A percentile compares a stretch with the other conserved stretches of the same genome.
Evolutionary conservation across 2,329 filamentous ascomycete species (phyloP).

Genomic region (Xylariaceae sp.): DNA sequence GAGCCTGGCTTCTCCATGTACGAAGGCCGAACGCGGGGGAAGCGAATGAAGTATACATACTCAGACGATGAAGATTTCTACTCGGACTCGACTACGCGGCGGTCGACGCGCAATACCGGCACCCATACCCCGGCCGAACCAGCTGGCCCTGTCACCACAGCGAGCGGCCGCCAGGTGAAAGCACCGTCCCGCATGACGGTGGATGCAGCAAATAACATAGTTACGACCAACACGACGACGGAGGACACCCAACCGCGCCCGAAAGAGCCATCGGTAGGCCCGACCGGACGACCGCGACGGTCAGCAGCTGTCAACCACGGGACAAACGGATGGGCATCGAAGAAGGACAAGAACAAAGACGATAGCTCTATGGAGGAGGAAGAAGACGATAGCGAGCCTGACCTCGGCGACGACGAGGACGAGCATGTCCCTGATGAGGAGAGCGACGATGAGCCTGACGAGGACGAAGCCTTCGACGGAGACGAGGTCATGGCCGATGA

Average conservation of each 20-base stretch:
- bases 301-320: conserved; percentile 45
- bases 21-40: conserved; percentile 91
- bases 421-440: conserved; percentile 59
- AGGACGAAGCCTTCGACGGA: conserved; percentile 50
- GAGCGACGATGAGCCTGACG: conserved; percentile 50
- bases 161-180: conserved; percentile 80
- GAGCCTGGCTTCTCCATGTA: conserved; percentile 90
- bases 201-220: conserved; percentile 45
- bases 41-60: conserved; percentile 94
- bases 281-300: conserved; percentile 45
- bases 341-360: conserved; percentile 41
- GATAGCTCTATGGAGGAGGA: conserved; percentile 54
- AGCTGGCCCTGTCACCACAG: conserved; percentile 60
- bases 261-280: conserved; percentile 37
- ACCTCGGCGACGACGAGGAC: conserved; percentile 65
- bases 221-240: conserved; percentile 36
- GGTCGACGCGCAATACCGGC: conserved; percentile 69
- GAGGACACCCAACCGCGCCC: conserved; percentile 31
- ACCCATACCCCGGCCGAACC: conserved; percentile 67
- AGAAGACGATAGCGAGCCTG: conserved; percentile 65
- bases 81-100: conserved; percentile 58
- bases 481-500: conserved; percentile 50
- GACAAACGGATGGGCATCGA: conserved; percentile 43
- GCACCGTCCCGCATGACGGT: conserved; percentile 62
- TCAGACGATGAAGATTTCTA: conserved; percentile 77